These are phyloP conservation scores for Xylariomycetidae sp. DNA, from an alignment of 2,329 filamentous ascomycete species.

Conservation along the genomic window DNA sequence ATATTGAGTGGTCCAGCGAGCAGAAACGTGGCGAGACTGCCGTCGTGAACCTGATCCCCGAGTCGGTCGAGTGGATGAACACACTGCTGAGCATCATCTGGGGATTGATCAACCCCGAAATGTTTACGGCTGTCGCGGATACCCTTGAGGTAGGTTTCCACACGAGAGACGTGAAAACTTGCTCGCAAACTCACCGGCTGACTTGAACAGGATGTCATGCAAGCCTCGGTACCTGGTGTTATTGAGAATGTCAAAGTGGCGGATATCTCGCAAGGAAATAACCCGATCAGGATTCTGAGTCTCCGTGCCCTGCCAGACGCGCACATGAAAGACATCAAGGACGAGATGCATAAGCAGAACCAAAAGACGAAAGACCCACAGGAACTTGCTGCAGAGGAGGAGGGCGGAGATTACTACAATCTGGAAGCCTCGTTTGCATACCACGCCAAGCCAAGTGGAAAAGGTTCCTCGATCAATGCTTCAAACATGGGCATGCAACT, in stretches of 20 bases:
- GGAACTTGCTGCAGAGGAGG: conserved; percentile 81
- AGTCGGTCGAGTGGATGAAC: conserved; percentile 96
- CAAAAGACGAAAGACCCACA: conserved; percentile 77
- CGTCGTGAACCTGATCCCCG: conserved; percentile 81
- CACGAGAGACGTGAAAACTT: too few relatives aligned
- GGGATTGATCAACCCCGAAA: conserved; percentile 90
- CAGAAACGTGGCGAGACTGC: conserved; percentile 79
- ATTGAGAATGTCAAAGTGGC: conserved; percentile 94
- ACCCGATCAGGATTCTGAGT: conserved; percentile 82
- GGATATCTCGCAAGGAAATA: conserved; percentile 89
- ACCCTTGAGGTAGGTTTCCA: conserved; percentile 61
- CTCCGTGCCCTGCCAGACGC: conserved; percentile 77
- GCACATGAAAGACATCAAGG: conserved; percentile 75
- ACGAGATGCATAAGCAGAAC: conserved; percentile 73
- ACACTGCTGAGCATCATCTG: conserved; percentile 77
- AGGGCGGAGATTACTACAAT: conserved; percentile 90
- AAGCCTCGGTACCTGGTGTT: conserved; percentile 82
- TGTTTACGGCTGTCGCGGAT: conserved; percentile 89
- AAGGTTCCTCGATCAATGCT: conserved; percentile 72
- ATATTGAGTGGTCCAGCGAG: conserved; percentile 84
- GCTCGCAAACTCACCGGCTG: too few relatives aligned
- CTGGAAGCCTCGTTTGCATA: conserved; percentile 87
- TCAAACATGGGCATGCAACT: conserved; percentile 97
- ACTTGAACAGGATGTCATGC: conserved; percentile 82
- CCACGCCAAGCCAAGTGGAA: conserved; percentile 70